Evolutionary conservation across 208 protist species (phyloP), one percentile per base, ranked within the genome.

Genomic region (Acanthamoeba royreba): DNA sequence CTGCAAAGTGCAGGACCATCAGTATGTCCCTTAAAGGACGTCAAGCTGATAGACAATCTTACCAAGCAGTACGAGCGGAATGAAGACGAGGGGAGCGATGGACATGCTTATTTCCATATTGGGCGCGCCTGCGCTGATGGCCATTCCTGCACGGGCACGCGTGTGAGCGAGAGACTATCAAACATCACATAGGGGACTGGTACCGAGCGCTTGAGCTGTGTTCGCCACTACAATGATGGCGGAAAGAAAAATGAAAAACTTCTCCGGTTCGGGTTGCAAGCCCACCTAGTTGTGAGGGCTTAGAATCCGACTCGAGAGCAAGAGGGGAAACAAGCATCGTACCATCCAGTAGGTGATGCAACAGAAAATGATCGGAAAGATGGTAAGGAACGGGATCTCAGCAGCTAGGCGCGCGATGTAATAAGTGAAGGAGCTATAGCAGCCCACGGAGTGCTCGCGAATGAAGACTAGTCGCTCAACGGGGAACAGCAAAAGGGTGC

Each of bases 291-390:
- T 52, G 45, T 38, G 42, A 55, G 8, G 49, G 17, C 49, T 55
- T 55, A n/a, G n/a, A n/a, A n/a, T n/a, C n/a, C n/a, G n/a, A n/a
- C n/a, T n/a, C n/a, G n/a, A n/a, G n/a, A n/a, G n/a, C n/a, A n/a
- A n/a, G n/a, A n/a, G n/a, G n/a, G n/a, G n/a, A n/a, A 22, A 33
- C 8, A 87, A 87, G 22, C 19, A 55, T 38, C 11, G 77, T 87
- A 87, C 77, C 77, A 87, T 87, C 42, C 35, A 87, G 28, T 87
- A 87, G 28, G 77, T 55, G 28, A 87, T 87, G 28, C 17, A 33
- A 53, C 77, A 45, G 22, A 55, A 53, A 8, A 87, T 25, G 28
- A 87, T 25, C 11, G 77, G 77, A 46, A 87, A 45, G 8, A 87
- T 19, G 17, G 77, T 87, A 17, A 46, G 11, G 45, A 87, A 87